These are phyloP conservation scores for Aspergillus alliaceus DNA, from an alignment of 2,329 filamentous ascomycete species.

Conservation along the genomic window DNA sequence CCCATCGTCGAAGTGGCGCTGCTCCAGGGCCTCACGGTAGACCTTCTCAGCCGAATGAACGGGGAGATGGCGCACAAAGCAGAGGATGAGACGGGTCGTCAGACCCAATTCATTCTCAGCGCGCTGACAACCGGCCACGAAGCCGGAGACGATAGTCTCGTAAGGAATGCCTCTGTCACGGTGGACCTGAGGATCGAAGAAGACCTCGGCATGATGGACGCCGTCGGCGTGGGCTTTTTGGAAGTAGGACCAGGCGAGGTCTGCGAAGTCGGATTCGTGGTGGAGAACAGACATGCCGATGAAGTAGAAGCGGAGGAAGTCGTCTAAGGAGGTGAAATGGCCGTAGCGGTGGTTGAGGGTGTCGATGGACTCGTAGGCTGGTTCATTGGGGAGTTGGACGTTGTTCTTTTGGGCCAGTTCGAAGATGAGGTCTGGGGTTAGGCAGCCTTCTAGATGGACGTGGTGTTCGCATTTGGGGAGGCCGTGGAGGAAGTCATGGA, in stretches of 20 bases:
- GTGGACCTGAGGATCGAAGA: constrained; percentile 80
- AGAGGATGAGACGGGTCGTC: constrained; percentile 67
- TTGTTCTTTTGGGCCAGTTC: constrained; percentile 65
- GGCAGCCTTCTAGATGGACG: constrained; percentile 74
- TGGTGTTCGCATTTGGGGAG: constrained; percentile 83
- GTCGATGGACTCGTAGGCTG: constrained; percentile 62
- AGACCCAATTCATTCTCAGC: constrained; percentile 65
- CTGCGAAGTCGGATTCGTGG: constrained; percentile 67
- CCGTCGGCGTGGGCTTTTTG: constrained; percentile 61
- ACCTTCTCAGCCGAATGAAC: constrained; percentile 54
- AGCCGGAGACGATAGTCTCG: constrained; percentile 63
- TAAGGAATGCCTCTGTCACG: constrained; percentile 63
- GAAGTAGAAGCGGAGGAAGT: constrained; percentile 79
- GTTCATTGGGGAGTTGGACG: constrained; percentile 61
- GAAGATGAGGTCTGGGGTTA: constrained; percentile 71
- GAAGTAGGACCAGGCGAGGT: constrained; percentile 72
- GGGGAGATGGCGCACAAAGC: constrained; percentile 70
- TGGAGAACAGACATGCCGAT: constrained; percentile 71
- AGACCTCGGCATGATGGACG: constrained; percentile 72
- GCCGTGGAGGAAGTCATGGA: constrained; percentile 61
- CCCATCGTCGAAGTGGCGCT: constrained; percentile 47
- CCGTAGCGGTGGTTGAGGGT: constrained; percentile 64
- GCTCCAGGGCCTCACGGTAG: constrained; percentile 41
- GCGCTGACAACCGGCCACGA: constrained; percentile 59
- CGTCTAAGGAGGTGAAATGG: constrained; percentile 68